These are phyloP conservation scores for Erodium texanum DNA, from an alignment of 441 rosid species.

Conservation along the genomic window DNA sequence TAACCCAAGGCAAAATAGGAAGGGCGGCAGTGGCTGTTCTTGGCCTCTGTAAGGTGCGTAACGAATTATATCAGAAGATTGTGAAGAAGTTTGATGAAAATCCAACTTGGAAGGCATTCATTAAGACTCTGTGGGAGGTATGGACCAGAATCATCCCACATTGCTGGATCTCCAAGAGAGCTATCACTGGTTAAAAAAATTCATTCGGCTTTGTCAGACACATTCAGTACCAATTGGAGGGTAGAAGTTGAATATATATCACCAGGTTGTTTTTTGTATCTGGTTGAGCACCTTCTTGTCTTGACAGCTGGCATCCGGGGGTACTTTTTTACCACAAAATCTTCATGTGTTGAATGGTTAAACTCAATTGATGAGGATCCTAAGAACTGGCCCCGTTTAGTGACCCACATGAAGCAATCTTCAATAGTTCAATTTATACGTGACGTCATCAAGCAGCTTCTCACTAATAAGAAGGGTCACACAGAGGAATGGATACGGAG, in stretches of 20 bases:
- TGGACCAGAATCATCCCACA: background rate
- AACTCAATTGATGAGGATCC: conserved; percentile 14
- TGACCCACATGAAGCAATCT: conserved; percentile 3
- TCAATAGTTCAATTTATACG: conserved; percentile 4
- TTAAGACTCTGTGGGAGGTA: conserved; percentile 16
- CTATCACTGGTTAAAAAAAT: conserved; percentile 10
- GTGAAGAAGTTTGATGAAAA: conserved; percentile 13
- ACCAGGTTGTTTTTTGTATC: conserved; percentile 37
- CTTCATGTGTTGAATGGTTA: conserved; percentile 32
- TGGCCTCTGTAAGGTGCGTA: conserved; percentile 23
- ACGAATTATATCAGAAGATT: conserved; percentile 15
- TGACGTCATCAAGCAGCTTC: conserved; percentile 9
- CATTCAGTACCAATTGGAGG: conserved; percentile 31
- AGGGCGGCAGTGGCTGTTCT: conserved; percentile 28
- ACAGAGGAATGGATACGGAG: conserved; percentile 29
- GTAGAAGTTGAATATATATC: conserved; percentile 28
- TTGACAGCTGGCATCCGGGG: conserved; percentile 20
- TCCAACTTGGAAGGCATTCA: conserved; percentile 23
- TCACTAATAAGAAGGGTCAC: conserved; percentile 10
- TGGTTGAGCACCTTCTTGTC: conserved; percentile 30
- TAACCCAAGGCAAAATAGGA: conserved; percentile 35
- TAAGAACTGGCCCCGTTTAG: background rate
- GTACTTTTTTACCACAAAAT: conserved; percentile 21
- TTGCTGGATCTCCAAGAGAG: background rate
- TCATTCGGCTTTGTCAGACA: conserved; percentile 26